Evolutionary conservation across 768 basidiomycete genomes (phyloP).

Genomic region (Psilocybe azurescens): DNA sequence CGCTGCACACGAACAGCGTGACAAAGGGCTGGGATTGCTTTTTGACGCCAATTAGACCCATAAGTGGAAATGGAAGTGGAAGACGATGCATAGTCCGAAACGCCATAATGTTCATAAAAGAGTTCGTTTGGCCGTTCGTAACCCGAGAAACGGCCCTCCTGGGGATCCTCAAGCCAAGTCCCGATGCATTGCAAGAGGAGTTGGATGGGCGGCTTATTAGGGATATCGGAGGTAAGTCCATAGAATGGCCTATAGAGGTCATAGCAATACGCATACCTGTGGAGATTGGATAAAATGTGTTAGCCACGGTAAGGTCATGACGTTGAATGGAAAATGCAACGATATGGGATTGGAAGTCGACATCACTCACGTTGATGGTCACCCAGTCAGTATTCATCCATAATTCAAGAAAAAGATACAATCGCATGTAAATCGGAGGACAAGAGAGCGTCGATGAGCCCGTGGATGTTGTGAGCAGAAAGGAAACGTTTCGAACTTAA

Average conservation of each 20-base stretch:
- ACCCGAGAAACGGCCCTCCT: conserved; percentile 6
- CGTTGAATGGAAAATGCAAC: not conserved
- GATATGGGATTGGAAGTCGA: not conserved
- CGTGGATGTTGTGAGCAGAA: not conserved
- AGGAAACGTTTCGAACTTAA: conserved; percentile 2
- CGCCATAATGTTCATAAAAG: conserved; percentile 7
- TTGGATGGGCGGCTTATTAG: conserved; percentile 1
- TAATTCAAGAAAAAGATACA: conserved; percentile 4
- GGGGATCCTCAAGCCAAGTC: not conserved
- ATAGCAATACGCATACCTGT: conserved; percentile 1
- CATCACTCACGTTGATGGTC: conserved; percentile 12
- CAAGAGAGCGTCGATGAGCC: not conserved
- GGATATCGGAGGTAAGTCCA: not conserved
- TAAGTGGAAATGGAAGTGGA: conserved; percentile 12
- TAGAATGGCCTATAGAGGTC: not conserved
- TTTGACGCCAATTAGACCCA: not conserved
- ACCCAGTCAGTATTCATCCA: conserved; percentile 13
- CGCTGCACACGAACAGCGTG: not conserved
- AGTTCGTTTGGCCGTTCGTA: not conserved
- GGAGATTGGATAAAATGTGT: not conserved
- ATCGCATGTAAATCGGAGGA: conserved; percentile 8
- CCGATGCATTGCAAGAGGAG: not conserved
- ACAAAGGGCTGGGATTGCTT: not conserved
- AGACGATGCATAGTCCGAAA: not conserved
- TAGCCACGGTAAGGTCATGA: not conserved